These are phyloP conservation scores for Helicostylum pulchrum DNA, from an alignment of 192 early-diverging fungal species.

Conservation along the genomic window DNA sequence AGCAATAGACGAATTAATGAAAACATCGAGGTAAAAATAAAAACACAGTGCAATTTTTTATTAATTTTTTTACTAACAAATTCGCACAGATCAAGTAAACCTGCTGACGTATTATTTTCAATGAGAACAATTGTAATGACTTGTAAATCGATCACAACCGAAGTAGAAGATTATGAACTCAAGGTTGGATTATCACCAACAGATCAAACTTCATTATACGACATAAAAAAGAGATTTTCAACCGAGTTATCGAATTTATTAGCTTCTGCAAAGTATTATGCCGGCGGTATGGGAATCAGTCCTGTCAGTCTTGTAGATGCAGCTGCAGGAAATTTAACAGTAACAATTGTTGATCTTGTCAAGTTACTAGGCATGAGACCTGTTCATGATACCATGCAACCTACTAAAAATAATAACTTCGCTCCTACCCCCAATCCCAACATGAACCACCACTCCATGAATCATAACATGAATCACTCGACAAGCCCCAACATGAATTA, in stretches of 20 bases:
- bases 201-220: conserved; percentile 47
- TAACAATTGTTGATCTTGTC: conserved; percentile 77
- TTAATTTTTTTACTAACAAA: neutral
- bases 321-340: conserved; percentile 76
- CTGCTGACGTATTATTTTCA: conserved; percentile 71
- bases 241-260: conserved; percentile 64
- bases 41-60: neutral
- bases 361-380: conserved; percentile 38
- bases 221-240: conserved; percentile 62
- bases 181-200: conserved; percentile 45
- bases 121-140: conserved; percentile 82
- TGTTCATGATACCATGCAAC: neutral
- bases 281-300: conserved; percentile 62
- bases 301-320: conserved; percentile 76
- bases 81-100: conserved; percentile 55
- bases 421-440: neutral
- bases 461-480: neutral
- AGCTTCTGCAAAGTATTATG: conserved; percentile 72
- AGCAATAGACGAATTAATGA: conserved; percentile 78
- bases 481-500: neutral
- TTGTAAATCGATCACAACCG: conserved; percentile 81
- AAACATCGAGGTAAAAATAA: conserved; percentile 64
- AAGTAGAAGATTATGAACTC: conserved; percentile 69
- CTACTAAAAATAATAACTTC: neutral
- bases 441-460: neutral